phyloP scores from a whole-genome alignment of 805 yeast species.

The Candida argentea region DNA sequence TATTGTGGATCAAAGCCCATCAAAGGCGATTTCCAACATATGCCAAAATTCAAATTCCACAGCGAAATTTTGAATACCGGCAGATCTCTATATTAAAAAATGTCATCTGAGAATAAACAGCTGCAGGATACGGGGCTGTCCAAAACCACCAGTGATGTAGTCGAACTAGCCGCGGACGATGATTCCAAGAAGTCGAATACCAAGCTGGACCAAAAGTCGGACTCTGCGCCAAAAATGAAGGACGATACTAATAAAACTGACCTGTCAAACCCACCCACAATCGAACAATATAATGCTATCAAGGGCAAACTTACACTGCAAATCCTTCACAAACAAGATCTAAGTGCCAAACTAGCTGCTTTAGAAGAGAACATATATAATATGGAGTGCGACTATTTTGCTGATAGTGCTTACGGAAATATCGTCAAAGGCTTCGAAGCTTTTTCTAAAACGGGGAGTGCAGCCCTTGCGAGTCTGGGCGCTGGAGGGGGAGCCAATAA shows the following conservation, averaged over 20 bases:
- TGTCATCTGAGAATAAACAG: no score
- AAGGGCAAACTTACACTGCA: slow-evolving; percentile 58
- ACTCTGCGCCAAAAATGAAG: slow-evolving; percentile 1
- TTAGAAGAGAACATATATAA: slow-evolving; percentile 74
- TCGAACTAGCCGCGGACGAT: no score
- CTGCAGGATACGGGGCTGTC: no score
- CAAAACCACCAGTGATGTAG: no score
- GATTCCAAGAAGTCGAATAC: background rate
- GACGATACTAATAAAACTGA: slow-evolving; percentile 1
- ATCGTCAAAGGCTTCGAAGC: slow-evolving; percentile 88
- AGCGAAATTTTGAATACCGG: no score
- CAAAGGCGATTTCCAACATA: no score
- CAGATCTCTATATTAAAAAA: no score
- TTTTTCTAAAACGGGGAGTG: slow-evolving; percentile 39
- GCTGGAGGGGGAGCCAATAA: slow-evolving; percentile 18
- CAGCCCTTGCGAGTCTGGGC: slow-evolving; percentile 7
- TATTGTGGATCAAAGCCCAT: no score
- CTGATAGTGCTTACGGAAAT: slow-evolving; percentile 65
- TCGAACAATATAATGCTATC: slow-evolving; percentile 53
- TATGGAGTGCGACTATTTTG: slow-evolving; percentile 67
- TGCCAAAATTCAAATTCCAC: no score
- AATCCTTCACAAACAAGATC: slow-evolving; percentile 46
- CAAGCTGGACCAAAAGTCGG: no score
- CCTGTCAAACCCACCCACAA: slow-evolving; percentile 11
- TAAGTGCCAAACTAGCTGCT: slow-evolving; percentile 52